Base-by-base conservation (phyloP, 192 early-diverging fungal genomes). In the Backusella morwellensis region DNA sequence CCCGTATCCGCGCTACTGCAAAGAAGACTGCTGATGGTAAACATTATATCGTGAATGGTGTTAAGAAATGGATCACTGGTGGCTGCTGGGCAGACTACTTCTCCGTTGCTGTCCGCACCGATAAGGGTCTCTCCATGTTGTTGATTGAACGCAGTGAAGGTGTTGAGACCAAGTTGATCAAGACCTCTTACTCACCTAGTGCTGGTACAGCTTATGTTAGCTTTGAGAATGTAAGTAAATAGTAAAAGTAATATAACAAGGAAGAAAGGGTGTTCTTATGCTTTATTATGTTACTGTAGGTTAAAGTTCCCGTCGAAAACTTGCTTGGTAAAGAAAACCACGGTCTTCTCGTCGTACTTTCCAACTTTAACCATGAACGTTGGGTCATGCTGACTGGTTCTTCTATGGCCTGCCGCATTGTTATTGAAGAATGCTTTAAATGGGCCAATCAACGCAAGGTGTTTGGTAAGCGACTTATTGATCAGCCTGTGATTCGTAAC, bases 31-130 rank as follows among this genome's bases (percentile, higher is more conserved):
- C 88, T 17, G 92, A 94, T 81, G 95, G 94, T 23, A 87, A 91
- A 82, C 83, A 89, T 66, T 95, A 90, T 78, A 91, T 95, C 73
- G 92, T 93, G 47, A 95, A 95, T 70, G 94, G 94, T 34, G 92
- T 91, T 63, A 95, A 95, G 87, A 94, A 92, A 80, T 96, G 93
- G 93, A 89, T 92, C 70, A 93, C 93, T 41, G 92, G 90, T 83
- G 93, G 94, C 74, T 72, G 42, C 26, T 72, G 44, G 40, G 70
- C 54, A n/a, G 80, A 82, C 66, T 82, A 82, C 56, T 78, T 82
- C 29, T 77, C 72, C 29, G 70, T 73, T 72, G 80, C 80, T 54
- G 80, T 82, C 6, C 76, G 74, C 21, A 82, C 80, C 11, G 77
- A 77, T 12, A 78, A 78, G 54, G 92, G 91, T 42, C 90, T 93